These are phyloP conservation scores for Ampelomyces quisqualis DNA, from an alignment of 2,329 filamentous ascomycete species.

Conservation along the genomic window DNA sequence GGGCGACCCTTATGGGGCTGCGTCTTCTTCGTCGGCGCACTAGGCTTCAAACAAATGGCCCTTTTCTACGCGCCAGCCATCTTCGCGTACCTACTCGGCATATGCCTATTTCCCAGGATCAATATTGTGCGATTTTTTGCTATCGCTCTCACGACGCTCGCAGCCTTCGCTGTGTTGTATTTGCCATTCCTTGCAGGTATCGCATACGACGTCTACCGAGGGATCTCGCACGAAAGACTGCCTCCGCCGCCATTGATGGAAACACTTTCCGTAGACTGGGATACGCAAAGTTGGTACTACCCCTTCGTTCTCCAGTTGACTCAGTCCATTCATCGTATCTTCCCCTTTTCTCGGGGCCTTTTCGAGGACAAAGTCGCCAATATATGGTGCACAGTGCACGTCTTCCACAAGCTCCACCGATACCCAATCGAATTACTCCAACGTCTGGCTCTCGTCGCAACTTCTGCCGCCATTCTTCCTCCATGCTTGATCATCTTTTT, in stretches of 20 bases:
- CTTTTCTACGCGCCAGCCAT: conserved; percentile 93
- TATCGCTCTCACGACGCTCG: conserved; percentile 71
- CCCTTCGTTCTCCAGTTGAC: conserved; percentile 74
- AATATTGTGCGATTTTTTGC: conserved; percentile 68
- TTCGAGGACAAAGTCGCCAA: conserved; percentile 99
- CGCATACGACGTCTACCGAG: conserved; percentile 65
- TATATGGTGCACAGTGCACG: conserved; percentile 92
- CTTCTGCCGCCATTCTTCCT: conserved; percentile 72
- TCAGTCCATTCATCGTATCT: conserved; percentile 88
- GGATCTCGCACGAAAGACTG: conserved; percentile 60
- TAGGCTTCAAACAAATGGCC: conserved; percentile 99
- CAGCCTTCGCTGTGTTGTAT: conserved; percentile 73
- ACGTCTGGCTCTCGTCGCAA: conserved; percentile 71
- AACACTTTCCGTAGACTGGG: conserved; percentile 57
- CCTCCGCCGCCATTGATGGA: conserved; percentile 65
- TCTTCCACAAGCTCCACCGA: conserved; percentile 79
- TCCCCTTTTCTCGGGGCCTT: conserved; percentile 90
- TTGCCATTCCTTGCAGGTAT: conserved; percentile 73
- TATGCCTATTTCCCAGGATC: conserved; percentile 74
- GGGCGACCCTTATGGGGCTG: conserved; percentile 84
- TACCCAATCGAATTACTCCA: conserved; percentile 74
- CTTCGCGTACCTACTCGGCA: conserved; percentile 86
- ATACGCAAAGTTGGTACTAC: conserved; percentile 69
- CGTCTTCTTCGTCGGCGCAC: conserved; percentile 86
- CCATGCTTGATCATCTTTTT: conserved; percentile 79